Base-by-base conservation (phyloP, 2,329 filamentous ascomycete species). In the Colletotrichum theobromicola region DNA sequence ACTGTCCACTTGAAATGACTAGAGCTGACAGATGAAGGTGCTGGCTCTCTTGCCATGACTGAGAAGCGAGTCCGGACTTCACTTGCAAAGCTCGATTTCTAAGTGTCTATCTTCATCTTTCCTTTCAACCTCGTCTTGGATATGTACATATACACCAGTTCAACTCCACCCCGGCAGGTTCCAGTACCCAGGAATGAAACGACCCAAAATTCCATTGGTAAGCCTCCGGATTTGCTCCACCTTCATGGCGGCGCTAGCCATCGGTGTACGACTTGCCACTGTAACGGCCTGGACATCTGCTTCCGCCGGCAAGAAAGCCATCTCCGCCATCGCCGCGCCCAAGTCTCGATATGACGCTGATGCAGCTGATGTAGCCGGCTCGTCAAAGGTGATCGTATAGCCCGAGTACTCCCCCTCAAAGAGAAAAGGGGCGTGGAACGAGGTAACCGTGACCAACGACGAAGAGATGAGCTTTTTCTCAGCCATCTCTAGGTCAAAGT, bases 201-300 rank as follows among this genome's bases (percentile, higher is more conserved):
- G 42, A 6, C 42, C 42, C 42, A 50, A 50, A 1, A 21, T n/a
- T 0, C 42, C 42, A 5, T 50, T 50, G 2, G 8, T 10, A 12
- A 18, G 18, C 2, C 42, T 50, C 42, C 42, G 10, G 5, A 50
- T 12, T 12, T 50, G 42, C 42, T 50, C n/a, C 16, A 18, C 42
- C 13, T n/a, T 1, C n/a, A n/a, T 50, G 0, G 42, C 10, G 16
- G 12, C 16, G 2, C 21, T 0, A 12, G 16, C n/a, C n/a, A 50
- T 50, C n/a, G 42, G 16, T 12, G 12, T 50, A 2, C 24, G 42
- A 21, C 42, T 50, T n/a, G 16, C 42, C 16, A 50, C 42, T 0
- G 16, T 50, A n/a, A 50, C n/a, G 42, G 16, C 42, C 2, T 50
- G 42, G 1, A 50, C n/a, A 1, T 50, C n/a, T 9, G n/a, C 42